These are phyloP conservation scores for Aspergillus affinis DNA, from an alignment of 495 filamentous ascomycete species.

Conservation along the genomic window DNA sequence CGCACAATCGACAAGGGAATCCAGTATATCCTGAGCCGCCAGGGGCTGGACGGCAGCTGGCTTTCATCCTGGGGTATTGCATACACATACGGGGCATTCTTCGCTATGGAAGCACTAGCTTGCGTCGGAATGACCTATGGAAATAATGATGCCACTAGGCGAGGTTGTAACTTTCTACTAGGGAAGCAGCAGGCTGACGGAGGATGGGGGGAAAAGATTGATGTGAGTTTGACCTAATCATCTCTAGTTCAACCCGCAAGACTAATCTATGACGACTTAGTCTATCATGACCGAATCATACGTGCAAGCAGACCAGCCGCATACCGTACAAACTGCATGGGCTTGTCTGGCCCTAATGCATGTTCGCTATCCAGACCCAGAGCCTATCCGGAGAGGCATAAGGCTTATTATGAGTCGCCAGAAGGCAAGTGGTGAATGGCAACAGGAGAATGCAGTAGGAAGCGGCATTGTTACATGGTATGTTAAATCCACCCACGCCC, in stretches of 20 bases:
- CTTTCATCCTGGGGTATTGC: constrained; percentile 20
- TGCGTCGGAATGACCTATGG: constrained; percentile 15
- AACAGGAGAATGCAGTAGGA: constrained; percentile 2
- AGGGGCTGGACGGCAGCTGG: constrained; percentile 23
- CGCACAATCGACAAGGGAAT: constrained; percentile 12
- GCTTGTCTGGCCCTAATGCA: neutral
- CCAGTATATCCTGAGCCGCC: constrained; percentile 13
- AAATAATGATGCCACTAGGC: constrained; percentile 7
- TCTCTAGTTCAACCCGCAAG: no score
- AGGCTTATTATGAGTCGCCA: constrained; percentile 5
- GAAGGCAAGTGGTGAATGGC: neutral
- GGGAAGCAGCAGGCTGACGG: constrained; percentile 22
- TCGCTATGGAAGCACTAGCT: constrained; percentile 23
- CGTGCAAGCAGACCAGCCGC: neutral
- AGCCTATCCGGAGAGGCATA: constrained; percentile 1
- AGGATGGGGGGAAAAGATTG: constrained; percentile 23
- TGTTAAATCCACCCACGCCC: neutral
- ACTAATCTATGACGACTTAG: neutral
- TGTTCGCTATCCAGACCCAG: neutral
- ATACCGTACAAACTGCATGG: constrained; percentile 5
- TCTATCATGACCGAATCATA: neutral
- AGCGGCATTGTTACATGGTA: constrained; percentile 3
- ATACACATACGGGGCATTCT: constrained; percentile 23
- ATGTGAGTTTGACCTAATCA: constrained; percentile 1
- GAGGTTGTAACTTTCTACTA: constrained; percentile 23